phyloP scores from a whole-genome alignment of 805 yeast species.

The Barnettozyma salicaria region DNA sequence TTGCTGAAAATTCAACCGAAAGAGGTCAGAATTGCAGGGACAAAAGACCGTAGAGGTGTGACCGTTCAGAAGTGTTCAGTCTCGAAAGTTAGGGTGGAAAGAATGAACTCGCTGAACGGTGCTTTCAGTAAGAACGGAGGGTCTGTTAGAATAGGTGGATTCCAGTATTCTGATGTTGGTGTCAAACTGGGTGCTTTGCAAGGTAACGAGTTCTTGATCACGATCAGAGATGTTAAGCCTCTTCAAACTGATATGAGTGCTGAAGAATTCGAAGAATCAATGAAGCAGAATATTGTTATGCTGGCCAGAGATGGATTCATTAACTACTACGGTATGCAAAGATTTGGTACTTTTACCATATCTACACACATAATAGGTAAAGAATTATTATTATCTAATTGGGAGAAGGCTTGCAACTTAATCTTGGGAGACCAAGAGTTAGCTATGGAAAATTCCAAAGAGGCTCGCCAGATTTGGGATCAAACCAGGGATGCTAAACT shows the following conservation, averaged over 20 bases:
- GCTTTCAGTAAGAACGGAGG: constrained; percentile 56
- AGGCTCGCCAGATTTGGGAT: constrained; percentile 79
- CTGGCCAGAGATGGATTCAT: constrained; percentile 71
- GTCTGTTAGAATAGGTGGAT: constrained; percentile 78
- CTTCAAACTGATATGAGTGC: constrained; percentile 21
- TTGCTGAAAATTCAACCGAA: constrained; percentile 71
- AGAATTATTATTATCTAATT: constrained; percentile 60
- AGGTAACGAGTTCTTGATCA: constrained; percentile 87
- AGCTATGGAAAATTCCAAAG: constrained; percentile 75
- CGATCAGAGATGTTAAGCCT: constrained; percentile 65
- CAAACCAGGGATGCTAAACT: constrained; percentile 57
- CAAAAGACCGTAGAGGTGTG: constrained; percentile 94
- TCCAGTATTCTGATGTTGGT: constrained; percentile 54
- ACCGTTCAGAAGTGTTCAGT: constrained; percentile 81
- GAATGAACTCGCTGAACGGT: constrained; percentile 71
- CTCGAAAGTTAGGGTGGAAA: constrained; percentile 60
- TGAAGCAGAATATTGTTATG: constrained; percentile 49
- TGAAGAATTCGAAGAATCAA: constrained; percentile 32
- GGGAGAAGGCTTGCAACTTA: constrained; percentile 75
- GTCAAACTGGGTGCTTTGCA: constrained; percentile 74
- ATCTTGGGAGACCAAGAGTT: constrained; percentile 81
- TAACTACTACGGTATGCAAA: constrained; percentile 96
- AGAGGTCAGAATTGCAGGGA: constrained; percentile 79
- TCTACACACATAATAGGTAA: constrained; percentile 88
- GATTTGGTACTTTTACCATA: constrained; percentile 93